Evolutionary conservation across 2,329 filamentous ascomycete species (phyloP).

Genomic region (Pseudocercospora crystallina): DNA sequence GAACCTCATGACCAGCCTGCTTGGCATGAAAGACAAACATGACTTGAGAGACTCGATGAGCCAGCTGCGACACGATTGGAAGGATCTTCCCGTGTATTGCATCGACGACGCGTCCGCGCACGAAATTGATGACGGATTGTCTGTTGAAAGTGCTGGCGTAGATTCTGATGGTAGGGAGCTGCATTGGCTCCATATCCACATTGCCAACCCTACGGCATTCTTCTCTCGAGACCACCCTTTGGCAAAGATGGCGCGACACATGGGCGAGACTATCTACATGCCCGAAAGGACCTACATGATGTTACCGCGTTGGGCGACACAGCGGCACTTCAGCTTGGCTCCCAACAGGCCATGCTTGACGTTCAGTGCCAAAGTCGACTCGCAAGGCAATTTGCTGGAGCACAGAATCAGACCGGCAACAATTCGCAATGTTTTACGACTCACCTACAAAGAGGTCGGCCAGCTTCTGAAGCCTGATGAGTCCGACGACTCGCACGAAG

Average conservation of each 20-base stretch:
- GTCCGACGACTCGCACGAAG: slow-evolving; percentile 2
- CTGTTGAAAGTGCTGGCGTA: slow-evolving; percentile 55
- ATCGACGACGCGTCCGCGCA: slow-evolving; percentile 67
- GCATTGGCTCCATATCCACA: slow-evolving; percentile 75
- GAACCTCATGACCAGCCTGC: slow-evolving; percentile 37
- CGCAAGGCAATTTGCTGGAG: slow-evolving; percentile 54
- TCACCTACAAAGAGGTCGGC: slow-evolving; percentile 48
- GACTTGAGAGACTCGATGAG: slow-evolving; percentile 56
- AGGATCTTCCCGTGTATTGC: slow-evolving; percentile 63
- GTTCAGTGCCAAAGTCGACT: slow-evolving; percentile 58
- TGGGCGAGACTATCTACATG: slow-evolving; percentile 57
- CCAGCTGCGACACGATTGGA: slow-evolving; percentile 60
- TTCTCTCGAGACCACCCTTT: slow-evolving; percentile 61
- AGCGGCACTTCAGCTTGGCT: slow-evolving; percentile 55
- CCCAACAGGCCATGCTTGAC: slow-evolving; percentile 58
- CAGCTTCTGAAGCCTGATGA: slow-evolving; percentile 17
- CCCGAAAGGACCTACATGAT: slow-evolving; percentile 59
- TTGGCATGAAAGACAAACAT: slow-evolving; percentile 32
- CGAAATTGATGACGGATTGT: slow-evolving; percentile 79
- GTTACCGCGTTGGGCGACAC: slow-evolving; percentile 52
- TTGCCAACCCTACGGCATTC: slow-evolving; percentile 74
- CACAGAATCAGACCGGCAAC: slow-evolving; percentile 54
- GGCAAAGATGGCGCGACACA: slow-evolving; percentile 60
- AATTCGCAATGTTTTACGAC: slow-evolving; percentile 54
- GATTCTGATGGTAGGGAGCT: slow-evolving; percentile 41